Percentiles rank a stretch among this genome's conserved stretches.
Conservation (phyloP, 2,329 filamentous ascomycete genomes). For the Alternaria infectoria region DNA sequence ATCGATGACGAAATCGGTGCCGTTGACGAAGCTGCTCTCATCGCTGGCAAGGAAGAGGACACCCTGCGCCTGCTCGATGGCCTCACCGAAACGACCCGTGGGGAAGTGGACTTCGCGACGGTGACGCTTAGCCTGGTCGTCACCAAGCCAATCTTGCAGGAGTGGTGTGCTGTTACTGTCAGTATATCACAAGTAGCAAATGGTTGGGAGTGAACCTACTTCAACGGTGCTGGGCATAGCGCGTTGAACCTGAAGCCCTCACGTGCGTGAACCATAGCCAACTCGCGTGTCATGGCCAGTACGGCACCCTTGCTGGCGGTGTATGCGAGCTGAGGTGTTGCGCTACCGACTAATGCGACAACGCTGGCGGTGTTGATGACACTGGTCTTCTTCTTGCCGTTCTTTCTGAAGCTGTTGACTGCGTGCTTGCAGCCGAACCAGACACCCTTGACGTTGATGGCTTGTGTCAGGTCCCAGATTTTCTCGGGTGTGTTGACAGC, state of each 20-base stretch:
- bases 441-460: slow-evolving; percentile 97
- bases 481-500: slow-evolving; percentile 84
- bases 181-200: slow-evolving; percentile 2
- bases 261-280: slow-evolving; percentile 89
- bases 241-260: slow-evolving; percentile 91
- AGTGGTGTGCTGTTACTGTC: slow-evolving; percentile 70
- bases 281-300: slow-evolving; percentile 84
- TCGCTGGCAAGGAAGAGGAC: slow-evolving; percentile 88
- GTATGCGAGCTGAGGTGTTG: slow-evolving; percentile 89
- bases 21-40: slow-evolving; percentile 89
- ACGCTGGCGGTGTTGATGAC: slow-evolving; percentile 94
- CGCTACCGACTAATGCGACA: slow-evolving; percentile 84
- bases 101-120: slow-evolving; percentile 91
- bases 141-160: slow-evolving; percentile 91
- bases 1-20: slow-evolving; percentile 91
- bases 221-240: slow-evolving; percentile 87
- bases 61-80: slow-evolving; percentile 90
- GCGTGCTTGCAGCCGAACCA: slow-evolving; percentile 96
- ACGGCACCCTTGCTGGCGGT: slow-evolving; percentile 94
- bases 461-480: slow-evolving; percentile 93
- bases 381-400: slow-evolving; percentile 79
- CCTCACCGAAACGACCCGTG: slow-evolving; percentile 85
- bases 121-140: slow-evolving; percentile 79
- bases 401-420: slow-evolving; percentile 76
- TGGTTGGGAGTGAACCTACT: slow-evolving; percentile 55